A percentile compares a stretch with the other conserved stretches of the same genome.
Conservation (phyloP, 2,329 filamentous ascomycete species). For the Epichloe amarillans region DNA sequence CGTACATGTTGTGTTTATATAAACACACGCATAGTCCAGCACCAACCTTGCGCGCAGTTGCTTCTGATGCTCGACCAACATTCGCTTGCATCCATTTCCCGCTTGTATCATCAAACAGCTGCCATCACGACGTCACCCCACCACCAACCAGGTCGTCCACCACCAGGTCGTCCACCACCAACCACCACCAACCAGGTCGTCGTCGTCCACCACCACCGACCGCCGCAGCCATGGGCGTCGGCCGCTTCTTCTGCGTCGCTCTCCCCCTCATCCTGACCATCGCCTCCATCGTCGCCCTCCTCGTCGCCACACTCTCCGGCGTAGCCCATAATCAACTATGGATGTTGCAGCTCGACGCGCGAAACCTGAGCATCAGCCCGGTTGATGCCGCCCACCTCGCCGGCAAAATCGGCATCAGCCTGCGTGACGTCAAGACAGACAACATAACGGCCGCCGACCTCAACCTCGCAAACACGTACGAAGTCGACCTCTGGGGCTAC, state of each 20-base stretch:
- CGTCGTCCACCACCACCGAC: background rate
- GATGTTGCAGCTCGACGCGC: slow-evolving; percentile 48
- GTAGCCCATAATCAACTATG: slow-evolving; percentile 42
- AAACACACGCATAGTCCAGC: background rate
- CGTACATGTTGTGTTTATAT: background rate
- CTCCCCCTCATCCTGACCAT: slow-evolving; percentile 69
- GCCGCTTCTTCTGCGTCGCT: slow-evolving; percentile 75
- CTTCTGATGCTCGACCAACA: background rate
- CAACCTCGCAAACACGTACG: slow-evolving; percentile 62
- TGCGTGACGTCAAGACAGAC: slow-evolving; percentile 14
- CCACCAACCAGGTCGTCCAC: background rate
- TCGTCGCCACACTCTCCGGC: slow-evolving; percentile 43
- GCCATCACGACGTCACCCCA: background rate
- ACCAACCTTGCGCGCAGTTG: too few species aligned
- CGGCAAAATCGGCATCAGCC: slow-evolving; percentile 10
- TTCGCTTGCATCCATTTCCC: too few species aligned
- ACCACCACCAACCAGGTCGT: background rate
- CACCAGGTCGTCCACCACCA: background rate
- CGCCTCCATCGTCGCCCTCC: slow-evolving; percentile 57
- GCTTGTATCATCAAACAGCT: background rate
- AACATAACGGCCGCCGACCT: slow-evolving; percentile 47
- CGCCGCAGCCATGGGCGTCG: slow-evolving; percentile 41
- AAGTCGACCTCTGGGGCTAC: slow-evolving; percentile 77
- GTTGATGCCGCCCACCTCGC: slow-evolving; percentile 25
- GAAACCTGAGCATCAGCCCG: slow-evolving; percentile 35